phyloP scores from a whole-genome alignment of 2,329 filamentous ascomycete species.

The Colletotrichum sp. region DNA sequence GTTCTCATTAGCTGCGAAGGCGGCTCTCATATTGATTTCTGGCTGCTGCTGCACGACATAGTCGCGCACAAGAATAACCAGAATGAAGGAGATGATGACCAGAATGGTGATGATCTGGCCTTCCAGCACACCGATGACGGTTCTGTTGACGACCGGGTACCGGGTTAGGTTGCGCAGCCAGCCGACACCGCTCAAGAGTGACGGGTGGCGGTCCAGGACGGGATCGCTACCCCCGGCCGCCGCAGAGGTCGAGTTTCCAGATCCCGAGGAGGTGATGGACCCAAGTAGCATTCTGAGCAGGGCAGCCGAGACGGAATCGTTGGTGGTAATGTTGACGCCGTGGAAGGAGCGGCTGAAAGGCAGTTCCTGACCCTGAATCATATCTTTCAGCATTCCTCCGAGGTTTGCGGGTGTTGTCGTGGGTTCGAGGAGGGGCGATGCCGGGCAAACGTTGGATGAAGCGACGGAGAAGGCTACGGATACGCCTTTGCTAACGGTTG shows the following conservation, averaged over 20 bases:
- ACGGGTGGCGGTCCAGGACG: slow-evolving; percentile 31
- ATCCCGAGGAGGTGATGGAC: slow-evolving; percentile 25
- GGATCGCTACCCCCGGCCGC: slow-evolving; percentile 16
- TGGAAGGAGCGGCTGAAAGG: slow-evolving; percentile 30
- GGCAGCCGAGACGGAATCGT: slow-evolving; percentile 36
- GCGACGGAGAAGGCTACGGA: slow-evolving; percentile 23
- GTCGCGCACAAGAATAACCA: slow-evolving; percentile 96
- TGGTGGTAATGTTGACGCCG: slow-evolving; percentile 35
- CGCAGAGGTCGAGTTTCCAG: neutral
- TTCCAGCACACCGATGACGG: slow-evolving; percentile 84
- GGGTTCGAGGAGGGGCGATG: slow-evolving; percentile 37
- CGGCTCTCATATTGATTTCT: slow-evolving; percentile 81
- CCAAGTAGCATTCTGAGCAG: slow-evolving; percentile 33
- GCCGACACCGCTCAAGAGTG: slow-evolving; percentile 62
- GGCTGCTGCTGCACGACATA: slow-evolving; percentile 99
- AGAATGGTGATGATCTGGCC: slow-evolving; percentile 92
- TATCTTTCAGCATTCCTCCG: slow-evolving; percentile 38
- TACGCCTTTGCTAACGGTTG: slow-evolving; percentile 10
- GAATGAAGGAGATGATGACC: slow-evolving; percentile 91
- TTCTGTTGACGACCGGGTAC: slow-evolving; percentile 75
- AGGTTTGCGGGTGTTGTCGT: slow-evolving; percentile 31
- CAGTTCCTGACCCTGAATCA: slow-evolving; percentile 29
- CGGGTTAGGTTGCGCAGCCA: slow-evolving; percentile 69
- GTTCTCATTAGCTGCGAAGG: slow-evolving; percentile 41
- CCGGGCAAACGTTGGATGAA: slow-evolving; percentile 34